These are phyloP conservation scores for Lathyrus sativus DNA, from an alignment of 306 rosid genomes.

Conservation along the genomic window DNA sequence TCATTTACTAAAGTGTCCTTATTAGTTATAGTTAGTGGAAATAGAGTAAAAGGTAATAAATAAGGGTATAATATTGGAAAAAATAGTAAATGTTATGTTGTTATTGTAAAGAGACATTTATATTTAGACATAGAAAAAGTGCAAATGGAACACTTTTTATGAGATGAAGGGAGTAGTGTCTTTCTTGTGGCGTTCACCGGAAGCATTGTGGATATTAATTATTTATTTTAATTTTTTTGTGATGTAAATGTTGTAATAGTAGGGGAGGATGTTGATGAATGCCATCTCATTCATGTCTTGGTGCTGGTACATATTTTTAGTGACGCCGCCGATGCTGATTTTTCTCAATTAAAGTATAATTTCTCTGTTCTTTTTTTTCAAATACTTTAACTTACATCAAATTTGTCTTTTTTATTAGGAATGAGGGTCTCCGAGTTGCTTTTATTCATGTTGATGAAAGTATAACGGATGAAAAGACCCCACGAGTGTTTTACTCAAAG, in stretches of 20 bases:
- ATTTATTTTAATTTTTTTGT: constrained; percentile 8
- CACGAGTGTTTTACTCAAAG: constrained; percentile 76
- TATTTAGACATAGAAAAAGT: no score
- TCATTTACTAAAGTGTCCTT: no score
- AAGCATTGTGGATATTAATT: constrained; percentile 7
- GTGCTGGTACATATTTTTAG: constrained; percentile 3
- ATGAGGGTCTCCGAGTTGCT: constrained; percentile 98
- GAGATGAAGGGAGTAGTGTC: no score
- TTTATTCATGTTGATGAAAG: constrained; percentile 85
- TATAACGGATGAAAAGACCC: constrained; percentile 49
- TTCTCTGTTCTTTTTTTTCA: background rate
- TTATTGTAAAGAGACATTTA: no score
- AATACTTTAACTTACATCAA: background rate
- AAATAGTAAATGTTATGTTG: no score
- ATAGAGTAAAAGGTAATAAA: no score
- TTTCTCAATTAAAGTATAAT: background rate
- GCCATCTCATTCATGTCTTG: constrained; percentile 1
- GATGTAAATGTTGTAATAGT: constrained; percentile 19
- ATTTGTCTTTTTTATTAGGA: constrained; percentile 49
- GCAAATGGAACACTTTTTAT: no score
- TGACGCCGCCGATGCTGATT: constrained; percentile 7
- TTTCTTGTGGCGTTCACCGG: constrained; percentile 5
- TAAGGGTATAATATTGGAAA: no score
- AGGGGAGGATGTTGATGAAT: constrained; percentile 19
- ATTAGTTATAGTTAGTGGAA: no score